These are phyloP conservation scores for Xylaria digitata DNA, from an alignment of 2,329 filamentous ascomycete genomes.

Conservation along the genomic window DNA sequence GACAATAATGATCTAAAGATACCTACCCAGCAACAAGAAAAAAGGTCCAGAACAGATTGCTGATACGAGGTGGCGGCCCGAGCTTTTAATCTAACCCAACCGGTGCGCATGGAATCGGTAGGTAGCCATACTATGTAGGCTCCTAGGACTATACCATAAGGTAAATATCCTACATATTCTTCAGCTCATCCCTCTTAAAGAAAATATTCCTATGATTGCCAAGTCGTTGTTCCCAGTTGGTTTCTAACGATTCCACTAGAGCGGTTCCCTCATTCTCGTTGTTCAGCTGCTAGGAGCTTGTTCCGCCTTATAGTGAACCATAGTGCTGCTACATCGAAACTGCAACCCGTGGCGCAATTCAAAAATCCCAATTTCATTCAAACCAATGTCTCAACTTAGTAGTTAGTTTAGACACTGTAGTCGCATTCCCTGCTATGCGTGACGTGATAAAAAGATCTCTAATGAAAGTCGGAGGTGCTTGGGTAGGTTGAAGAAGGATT, in stretches of 20 bases:
- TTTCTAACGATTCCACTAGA: neutral
- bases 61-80: too few species aligned
- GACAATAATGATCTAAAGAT: too few species aligned
- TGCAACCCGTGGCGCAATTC: constrained; percentile 14
- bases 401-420: neutral
- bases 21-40: too few species aligned
- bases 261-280: neutral
- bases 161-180: constrained; percentile 1
- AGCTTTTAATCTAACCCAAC: neutral
- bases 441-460: constrained; percentile 1
- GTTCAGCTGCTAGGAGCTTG: neutral
- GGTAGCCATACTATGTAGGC: too few species aligned
- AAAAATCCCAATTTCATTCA: neutral
- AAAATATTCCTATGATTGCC: neutral
- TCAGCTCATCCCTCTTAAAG: neutral
- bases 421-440: constrained; percentile 8
- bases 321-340: too few species aligned
- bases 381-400: neutral
- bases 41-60: too few species aligned
- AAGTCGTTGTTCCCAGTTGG: neutral
- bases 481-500: neutral
- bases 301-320: neutral
- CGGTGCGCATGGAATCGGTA: neutral
- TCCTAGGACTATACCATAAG: too few species aligned
- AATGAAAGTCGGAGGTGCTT: neutral